A percentile compares a stretch with the other conserved stretches of the same genome.
Conservation (phyloP, 2,329 filamentous ascomycete genomes). For the Trichophyton verrucosum region DNA sequence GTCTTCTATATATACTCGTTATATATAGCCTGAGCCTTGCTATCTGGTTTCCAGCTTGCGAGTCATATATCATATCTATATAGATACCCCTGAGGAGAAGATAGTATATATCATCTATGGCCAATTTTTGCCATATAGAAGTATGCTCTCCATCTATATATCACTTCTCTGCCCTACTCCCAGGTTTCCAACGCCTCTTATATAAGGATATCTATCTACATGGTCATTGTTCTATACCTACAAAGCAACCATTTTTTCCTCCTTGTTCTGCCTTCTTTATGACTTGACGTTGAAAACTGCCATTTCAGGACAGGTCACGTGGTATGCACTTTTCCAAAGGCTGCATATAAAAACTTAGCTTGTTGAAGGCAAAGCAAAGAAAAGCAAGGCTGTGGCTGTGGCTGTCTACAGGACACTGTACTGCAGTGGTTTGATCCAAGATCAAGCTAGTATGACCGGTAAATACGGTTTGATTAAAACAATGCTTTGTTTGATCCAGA, state of each 20-base stretch:
- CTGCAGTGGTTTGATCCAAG: background rate
- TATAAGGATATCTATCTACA: background rate
- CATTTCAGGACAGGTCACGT: conserved; percentile 4
- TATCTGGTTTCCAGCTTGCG: too few relatives aligned
- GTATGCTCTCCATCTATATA: background rate
- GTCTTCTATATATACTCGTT: too few relatives aligned
- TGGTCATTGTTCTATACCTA: background rate
- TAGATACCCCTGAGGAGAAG: too few relatives aligned
- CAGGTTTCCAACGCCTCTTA: background rate
- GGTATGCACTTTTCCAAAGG: background rate
- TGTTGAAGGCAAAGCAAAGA: background rate
- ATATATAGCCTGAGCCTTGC: too few relatives aligned
- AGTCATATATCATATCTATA: too few relatives aligned
- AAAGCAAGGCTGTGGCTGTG: background rate
- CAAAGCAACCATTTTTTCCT: background rate
- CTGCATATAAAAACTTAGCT: too few relatives aligned
- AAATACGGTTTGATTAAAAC: conserved; percentile 3
- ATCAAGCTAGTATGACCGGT: background rate
- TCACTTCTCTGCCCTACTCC: background rate
- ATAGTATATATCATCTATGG: too few relatives aligned
- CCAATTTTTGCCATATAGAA: too few relatives aligned
- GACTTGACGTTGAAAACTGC: background rate
- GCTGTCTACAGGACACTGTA: background rate
- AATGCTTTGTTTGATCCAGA: background rate
- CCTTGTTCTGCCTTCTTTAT: background rate